These are phyloP conservation scores for Solanum piurae DNA, from an alignment of 257 asterid species.

Conservation along the genomic window DNA sequence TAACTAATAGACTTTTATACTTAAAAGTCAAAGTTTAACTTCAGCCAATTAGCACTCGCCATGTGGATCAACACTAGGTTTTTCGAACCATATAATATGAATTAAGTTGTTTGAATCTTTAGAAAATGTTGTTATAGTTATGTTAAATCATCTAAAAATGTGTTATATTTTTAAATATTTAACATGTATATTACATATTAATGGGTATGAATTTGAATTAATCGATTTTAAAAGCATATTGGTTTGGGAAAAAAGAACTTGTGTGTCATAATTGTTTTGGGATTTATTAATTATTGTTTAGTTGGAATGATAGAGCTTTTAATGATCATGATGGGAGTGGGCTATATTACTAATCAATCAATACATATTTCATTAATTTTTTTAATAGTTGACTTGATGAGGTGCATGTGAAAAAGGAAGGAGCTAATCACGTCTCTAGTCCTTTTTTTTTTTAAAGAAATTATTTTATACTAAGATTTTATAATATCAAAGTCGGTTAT, in stretches of 20 bases:
- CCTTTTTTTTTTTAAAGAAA: not conserved
- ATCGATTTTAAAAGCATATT: not conserved
- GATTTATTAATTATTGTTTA: not conserved
- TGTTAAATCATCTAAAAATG: too few relatives aligned
- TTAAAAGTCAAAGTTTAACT: not conserved
- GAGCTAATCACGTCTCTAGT: slow-evolving; percentile 12
- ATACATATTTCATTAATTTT: not conserved
- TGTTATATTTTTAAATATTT: too few relatives aligned
- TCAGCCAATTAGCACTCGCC: not conserved
- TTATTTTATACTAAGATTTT: not conserved
- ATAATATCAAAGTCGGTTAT: not conserved
- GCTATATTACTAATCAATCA: not conserved
- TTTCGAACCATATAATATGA: too few relatives aligned
- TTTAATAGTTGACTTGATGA: slow-evolving; percentile 18
- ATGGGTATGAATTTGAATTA: not conserved
- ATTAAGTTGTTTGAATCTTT: not conserved
- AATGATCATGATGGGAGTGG: not conserved
- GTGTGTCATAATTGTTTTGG: not conserved
- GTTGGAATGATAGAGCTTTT: not conserved
- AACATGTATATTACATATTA: too few relatives aligned
- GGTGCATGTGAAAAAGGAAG: slow-evolving; percentile 9
- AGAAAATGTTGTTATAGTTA: not conserved
- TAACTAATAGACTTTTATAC: not conserved
- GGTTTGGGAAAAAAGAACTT: not conserved
- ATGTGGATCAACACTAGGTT: not conserved